Evolutionary conservation across 1,284 basidiomycete genomes (phyloP).

Genomic region (Tilletiopsis washingtonensis): DNA sequence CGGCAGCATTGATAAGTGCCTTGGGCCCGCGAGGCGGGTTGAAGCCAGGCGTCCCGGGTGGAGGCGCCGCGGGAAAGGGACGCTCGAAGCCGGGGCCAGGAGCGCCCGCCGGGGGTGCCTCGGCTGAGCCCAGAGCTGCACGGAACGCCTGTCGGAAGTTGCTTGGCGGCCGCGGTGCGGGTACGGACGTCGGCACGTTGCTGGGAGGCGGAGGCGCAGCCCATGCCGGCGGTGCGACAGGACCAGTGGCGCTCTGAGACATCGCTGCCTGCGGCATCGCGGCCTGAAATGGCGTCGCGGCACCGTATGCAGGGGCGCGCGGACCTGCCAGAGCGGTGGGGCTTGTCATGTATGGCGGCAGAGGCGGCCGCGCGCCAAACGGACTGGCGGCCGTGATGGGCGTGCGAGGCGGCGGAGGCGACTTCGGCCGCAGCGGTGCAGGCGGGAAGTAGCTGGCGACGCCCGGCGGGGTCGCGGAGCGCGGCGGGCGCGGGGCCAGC

Average conservation of each 20-base stretch:
- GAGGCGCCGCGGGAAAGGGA: not conserved
- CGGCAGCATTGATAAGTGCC: slow-evolving; percentile 12
- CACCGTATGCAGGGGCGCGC: no score
- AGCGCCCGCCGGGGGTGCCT: not conserved
- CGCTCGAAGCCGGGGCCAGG: not conserved
- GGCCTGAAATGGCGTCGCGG: no score
- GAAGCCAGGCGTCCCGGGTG: slow-evolving; percentile 2
- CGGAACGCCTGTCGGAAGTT: not conserved
- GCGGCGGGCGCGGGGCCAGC: not conserved
- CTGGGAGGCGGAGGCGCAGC: not conserved
- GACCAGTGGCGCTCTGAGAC: no score
- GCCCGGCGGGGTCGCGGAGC: slow-evolving; percentile 7
- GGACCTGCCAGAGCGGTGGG: no score
- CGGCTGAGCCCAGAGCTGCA: not conserved
- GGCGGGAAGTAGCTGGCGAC: not conserved
- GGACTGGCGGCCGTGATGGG: no score
- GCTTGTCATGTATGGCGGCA: no score
- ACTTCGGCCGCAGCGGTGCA: slow-evolving; percentile 9
- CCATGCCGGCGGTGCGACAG: not conserved
- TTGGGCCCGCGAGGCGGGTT: slow-evolving; percentile 14
- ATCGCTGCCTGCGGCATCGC: no score
- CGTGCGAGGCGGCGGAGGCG: slow-evolving; percentile 1
- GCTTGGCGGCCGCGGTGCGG: not conserved
- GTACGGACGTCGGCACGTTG: not conserved
- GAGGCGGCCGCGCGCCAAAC: no score